Percentiles rank a stretch among this genome's conserved stretches.
Conservation (phyloP, 345 rosid species). For the Euphorbia tirucalli region DNA sequence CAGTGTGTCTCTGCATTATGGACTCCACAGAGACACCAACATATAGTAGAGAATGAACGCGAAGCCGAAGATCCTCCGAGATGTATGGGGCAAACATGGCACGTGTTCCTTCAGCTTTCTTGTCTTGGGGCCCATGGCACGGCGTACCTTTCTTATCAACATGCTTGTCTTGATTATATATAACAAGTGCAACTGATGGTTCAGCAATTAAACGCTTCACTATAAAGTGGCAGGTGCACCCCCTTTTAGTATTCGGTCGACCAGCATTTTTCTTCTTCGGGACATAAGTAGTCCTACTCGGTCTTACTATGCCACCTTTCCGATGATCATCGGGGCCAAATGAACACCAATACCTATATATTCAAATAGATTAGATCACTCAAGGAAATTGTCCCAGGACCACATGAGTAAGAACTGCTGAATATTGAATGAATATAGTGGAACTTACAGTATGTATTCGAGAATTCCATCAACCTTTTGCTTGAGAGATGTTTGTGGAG, state of each 20-base stretch:
- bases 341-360: constrained; percentile 93
- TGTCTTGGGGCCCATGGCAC: constrained; percentile 95
- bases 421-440: constrained; percentile 14
- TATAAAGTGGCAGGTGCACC: constrained; percentile 93
- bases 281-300: constrained; percentile 77
- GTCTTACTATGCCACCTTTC: constrained; percentile 79
- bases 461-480: constrained; percentile 94
- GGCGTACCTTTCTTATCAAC: constrained; percentile 85
- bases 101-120: constrained; percentile 87
- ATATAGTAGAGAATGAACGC: constrained; percentile 75
- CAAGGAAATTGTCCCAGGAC: background rate
- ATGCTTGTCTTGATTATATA: constrained; percentile 86
- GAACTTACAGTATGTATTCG: constrained; percentile 87
- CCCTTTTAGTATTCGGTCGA: constrained; percentile 91
- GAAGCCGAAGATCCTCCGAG: constrained; percentile 92
- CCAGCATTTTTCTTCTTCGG: constrained; percentile 89
- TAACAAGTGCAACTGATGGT: constrained; percentile 79
- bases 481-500: constrained; percentile 54
- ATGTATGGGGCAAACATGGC: constrained; percentile 99
- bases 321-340: constrained; percentile 97
- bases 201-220: constrained; percentile 93
- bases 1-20: constrained; percentile 92
- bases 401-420: constrained; percentile 2
- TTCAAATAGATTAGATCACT: constrained; percentile 16
- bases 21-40: constrained; percentile 97